Conservation (phyloP, 2,329 filamentous ascomycete genomes). For the Fusarium goolgardi region DNA sequence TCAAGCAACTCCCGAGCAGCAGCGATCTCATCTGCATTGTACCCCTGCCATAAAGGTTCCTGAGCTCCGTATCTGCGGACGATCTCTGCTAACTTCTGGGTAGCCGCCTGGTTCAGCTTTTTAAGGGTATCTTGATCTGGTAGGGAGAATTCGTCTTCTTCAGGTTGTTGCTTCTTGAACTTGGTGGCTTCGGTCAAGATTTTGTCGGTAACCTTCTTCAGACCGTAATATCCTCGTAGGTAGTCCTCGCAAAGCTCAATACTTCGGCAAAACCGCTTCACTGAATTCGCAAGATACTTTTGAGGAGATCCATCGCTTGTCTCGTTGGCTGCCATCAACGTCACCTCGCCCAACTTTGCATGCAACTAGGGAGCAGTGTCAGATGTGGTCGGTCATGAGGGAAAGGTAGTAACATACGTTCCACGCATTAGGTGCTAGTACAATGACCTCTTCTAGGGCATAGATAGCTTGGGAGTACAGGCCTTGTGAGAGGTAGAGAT, state of each 20-base stretch:
- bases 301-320: conserved; percentile 55
- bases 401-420: conserved; percentile 71
- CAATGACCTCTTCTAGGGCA: conserved; percentile 88
- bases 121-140: conserved; percentile 70
- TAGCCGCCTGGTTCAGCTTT: conserved; percentile 77
- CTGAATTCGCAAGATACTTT: conserved; percentile 74
- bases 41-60: conserved; percentile 78
- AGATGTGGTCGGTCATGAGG: conserved; percentile 25
- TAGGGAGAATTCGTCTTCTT: conserved; percentile 62
- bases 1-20: conserved; percentile 76
- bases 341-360: conserved; percentile 84
- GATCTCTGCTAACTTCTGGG: conserved; percentile 80
- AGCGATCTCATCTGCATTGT: conserved; percentile 75
- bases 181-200: conserved; percentile 60
- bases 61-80: conserved; percentile 70
- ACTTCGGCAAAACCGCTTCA: conserved; percentile 89
- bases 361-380: conserved; percentile 72
- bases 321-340: conserved; percentile 74
- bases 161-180: conserved; percentile 59
- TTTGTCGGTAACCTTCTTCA: conserved; percentile 73
- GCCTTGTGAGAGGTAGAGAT: conserved; percentile 84
- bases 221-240: conserved; percentile 89
- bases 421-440: conserved; percentile 92
- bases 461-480: conserved; percentile 86
- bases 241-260: conserved; percentile 96